Percentiles rank a stretch among this genome's conserved stretches.
Evolutionary conservation across 1,284 basidiomycete species (phyloP).

Genomic region (Sutorius eximius): DNA sequence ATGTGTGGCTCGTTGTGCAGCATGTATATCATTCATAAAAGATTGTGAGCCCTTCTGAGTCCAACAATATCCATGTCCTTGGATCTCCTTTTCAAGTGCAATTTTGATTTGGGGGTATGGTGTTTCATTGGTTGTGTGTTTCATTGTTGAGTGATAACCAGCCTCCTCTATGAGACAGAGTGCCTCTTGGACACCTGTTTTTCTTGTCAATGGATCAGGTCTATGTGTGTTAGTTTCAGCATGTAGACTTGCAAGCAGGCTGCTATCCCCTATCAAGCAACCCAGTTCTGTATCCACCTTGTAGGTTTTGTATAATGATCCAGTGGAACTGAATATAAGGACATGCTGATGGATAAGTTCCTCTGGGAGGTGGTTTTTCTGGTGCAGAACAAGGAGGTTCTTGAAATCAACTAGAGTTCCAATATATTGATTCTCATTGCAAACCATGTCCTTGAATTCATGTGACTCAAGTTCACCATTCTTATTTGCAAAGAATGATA

Average conservation of each 20-base stretch:
- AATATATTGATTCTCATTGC: background rate
- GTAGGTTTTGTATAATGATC: slow-evolving; percentile 31
- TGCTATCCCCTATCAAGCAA: slow-evolving; percentile 35
- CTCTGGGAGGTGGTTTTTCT: background rate
- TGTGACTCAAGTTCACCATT: no score
- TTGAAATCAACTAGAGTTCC: background rate
- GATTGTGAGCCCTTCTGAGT: no score
- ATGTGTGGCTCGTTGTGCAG: no score
- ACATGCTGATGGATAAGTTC: background rate
- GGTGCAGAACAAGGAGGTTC: background rate
- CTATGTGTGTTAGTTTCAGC: slow-evolving; percentile 39
- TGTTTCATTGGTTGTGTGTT: no score
- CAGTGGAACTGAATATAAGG: no score
- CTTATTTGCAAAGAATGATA: background rate
- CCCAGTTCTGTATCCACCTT: slow-evolving; percentile 40
- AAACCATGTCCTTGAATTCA: no score
- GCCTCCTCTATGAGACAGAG: slow-evolving; percentile 38
- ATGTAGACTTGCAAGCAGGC: slow-evolving; percentile 44
- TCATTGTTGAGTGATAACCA: slow-evolving; percentile 39
- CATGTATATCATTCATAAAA: no score
- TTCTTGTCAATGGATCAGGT: slow-evolving; percentile 44
- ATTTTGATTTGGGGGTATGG: no score
- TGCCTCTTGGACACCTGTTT: slow-evolving; percentile 46
- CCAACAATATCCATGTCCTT: no score
- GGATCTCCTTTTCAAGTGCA: no score